Evolutionary conservation across 805 yeast genomes (phyloP).

Genomic region (Scheffersomyces lignosus): DNA sequence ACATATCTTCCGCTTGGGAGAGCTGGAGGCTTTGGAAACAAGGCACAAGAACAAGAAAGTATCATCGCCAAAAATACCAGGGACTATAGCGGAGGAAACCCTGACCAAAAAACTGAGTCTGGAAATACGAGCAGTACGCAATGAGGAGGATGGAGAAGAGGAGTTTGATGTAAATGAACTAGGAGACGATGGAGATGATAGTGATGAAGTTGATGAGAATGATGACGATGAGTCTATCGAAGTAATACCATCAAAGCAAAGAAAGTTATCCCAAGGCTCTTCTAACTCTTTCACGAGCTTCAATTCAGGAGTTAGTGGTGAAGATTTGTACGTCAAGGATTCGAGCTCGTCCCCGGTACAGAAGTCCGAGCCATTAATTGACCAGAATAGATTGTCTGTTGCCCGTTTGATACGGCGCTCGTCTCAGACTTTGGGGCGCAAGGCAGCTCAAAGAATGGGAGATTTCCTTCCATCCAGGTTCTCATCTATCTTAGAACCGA

Average conservation of each 20-base stretch:
- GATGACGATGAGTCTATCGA: slow-evolving; percentile 20
- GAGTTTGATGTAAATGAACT: slow-evolving; percentile 20
- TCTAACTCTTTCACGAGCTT: slow-evolving; percentile 34
- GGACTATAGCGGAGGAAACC: slow-evolving; percentile 5
- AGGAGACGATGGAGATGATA: slow-evolving; percentile 30
- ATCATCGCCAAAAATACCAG: slow-evolving; percentile 7
- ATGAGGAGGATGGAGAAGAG: slow-evolving; percentile 19
- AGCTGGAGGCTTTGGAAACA: slow-evolving; percentile 42
- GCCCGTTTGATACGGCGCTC: slow-evolving; percentile 76
- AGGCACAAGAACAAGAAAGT: slow-evolving; percentile 32
- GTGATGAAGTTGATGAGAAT: slow-evolving; percentile 25
- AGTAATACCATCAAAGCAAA: slow-evolving; percentile 26
- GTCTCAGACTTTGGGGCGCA: slow-evolving; percentile 73
- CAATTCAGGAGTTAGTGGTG: slow-evolving; percentile 27
- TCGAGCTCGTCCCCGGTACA: slow-evolving; percentile 5
- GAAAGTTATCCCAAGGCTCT: slow-evolving; percentile 42
- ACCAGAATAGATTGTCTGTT: slow-evolving; percentile 67
- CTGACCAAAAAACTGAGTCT: slow-evolving; percentile 12
- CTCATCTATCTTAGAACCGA: slow-evolving; percentile 82
- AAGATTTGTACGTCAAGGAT: slow-evolving; percentile 5
- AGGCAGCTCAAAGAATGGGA: slow-evolving; percentile 86
- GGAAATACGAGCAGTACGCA: slow-evolving; percentile 31
- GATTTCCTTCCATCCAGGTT: slow-evolving; percentile 81
- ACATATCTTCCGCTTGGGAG: slow-evolving; percentile 80
- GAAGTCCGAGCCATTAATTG: slow-evolving; percentile 63